Evolutionary conservation across 495 filamentous ascomycete species (phyloP), one percentile per base, ranked within the genome.

Genomic region (Trichoderma gamsii): DNA sequence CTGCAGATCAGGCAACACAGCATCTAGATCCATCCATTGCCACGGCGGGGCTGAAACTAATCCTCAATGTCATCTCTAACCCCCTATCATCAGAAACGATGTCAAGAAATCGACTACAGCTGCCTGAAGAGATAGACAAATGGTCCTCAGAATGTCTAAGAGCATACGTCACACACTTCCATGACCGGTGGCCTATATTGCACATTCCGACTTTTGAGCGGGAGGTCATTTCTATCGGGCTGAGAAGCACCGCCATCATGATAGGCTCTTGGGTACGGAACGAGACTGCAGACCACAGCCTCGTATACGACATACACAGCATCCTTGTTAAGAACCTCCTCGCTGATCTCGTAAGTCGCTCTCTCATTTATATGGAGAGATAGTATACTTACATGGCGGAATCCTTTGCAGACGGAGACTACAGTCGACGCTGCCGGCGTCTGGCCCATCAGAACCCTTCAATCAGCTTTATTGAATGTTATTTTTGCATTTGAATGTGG

Each of bases 151-250:
- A 16, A 25, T 69, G 69, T 41, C 41, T 46, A 49, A 21, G 46
- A 8, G 41, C 52, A 32, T 71, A 63, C 52, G 4, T 68, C 13
- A 27, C 52, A 16, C 41, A 49, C n/a, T 68, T 68, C 27, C 69
- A 71, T 32, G 41, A 52, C n/a, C 63, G 64, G 38, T 71, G 69
- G 69, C 67, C 67, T 2, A 29, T 71, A 2, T 4, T 71, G 15
- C 63, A 63, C 35, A 15, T 41, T 11, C 61, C 51, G 0, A 51
- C 23, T 12, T 52, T 71, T 52, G 69, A 71, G 41, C 11, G 63
- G 18, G 64, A 63, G 3, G 23, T 49, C 13, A 66, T 66, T 21
- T 32, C 63, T n/a, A 12, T 56, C 25, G 32, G 21, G 6, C 38
- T 44, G 7, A 15, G 21, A 21, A 23, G 52, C 18, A 23, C 69